Base-by-base conservation (phyloP, 139 green algal species). In the Auxenochlorella protothecoides region DNA sequence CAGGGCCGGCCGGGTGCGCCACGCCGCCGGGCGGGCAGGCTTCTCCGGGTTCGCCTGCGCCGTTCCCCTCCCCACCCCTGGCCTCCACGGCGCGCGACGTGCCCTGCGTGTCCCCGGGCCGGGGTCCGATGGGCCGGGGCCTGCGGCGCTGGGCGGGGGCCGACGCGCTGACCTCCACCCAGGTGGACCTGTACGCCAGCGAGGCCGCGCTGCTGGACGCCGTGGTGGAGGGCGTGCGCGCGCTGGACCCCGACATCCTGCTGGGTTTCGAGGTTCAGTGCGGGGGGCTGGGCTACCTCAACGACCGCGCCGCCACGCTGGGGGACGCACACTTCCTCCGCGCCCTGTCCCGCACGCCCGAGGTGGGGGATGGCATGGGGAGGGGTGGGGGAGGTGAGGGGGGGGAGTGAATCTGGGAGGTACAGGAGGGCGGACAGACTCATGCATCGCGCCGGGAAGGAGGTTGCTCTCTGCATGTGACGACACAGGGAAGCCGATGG, bases 231-330 rank as follows among this genome's bases (percentile, higher is more conserved):
- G 74, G 82, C 0, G 69, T 97, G 60, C 76, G 63, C 6, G 70
- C 72, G 9, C 75, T 93, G 63, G 95, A 99, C 81, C 89, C 95
- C 7, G 95, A 99, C 80, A 86, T 97, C 15, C 12, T 98, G 4
- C 59, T 97, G 55, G 91, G 91, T 3, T 98, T 83, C 70, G 94
- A 99, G 66, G 74, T 97, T 7, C 91, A 96, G 78, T 81, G 82
- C 14, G 80, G 59, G 15, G 91, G 81, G 4, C 73, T 98, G 65
- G 95, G 95, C 5, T 98, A 92, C 71, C 79, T 98, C 63, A 75
- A 74, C 8, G 93, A 98, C 64, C 74, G 91, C 0, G 83, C 84
- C 14, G 77, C 74, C 2, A 15, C 56, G 13, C 76, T 91, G 67
- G 79, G 78, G 15, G 12, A 66, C n/a, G 68, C 69, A 56, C 74